These are phyloP conservation scores for Xanthoconium separans DNA, from an alignment of 1,284 basidiomycete genomes.

Conservation along the genomic window DNA sequence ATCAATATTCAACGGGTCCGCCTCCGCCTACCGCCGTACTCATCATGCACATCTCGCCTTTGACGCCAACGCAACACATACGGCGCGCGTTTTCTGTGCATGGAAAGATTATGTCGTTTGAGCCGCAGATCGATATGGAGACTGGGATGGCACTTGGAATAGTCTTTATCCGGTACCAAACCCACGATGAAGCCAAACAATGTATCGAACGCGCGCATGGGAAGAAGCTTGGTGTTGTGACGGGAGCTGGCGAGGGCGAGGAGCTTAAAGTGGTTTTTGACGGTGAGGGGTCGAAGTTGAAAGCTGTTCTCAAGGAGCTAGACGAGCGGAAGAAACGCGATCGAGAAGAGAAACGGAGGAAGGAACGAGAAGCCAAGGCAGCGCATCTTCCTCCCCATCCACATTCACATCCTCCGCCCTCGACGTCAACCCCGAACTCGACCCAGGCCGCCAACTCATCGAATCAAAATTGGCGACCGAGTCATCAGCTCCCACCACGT, in stretches of 20 bases:
- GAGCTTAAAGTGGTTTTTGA: slow-evolving; percentile 63
- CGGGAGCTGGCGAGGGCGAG: slow-evolving; percentile 39
- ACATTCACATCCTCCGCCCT: slow-evolving; percentile 14
- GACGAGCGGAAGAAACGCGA: slow-evolving; percentile 54
- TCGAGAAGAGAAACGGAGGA: slow-evolving; percentile 47
- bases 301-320: slow-evolving; percentile 59
- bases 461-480: slow-evolving; percentile 23
- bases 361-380: slow-evolving; percentile 35
- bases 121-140: slow-evolving; percentile 78
- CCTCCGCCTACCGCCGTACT: slow-evolving; percentile 80
- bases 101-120: slow-evolving; percentile 70
- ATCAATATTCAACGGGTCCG: slow-evolving; percentile 70
- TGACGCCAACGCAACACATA: slow-evolving; percentile 69
- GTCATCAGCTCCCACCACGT: slow-evolving; percentile 32
- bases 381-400: slow-evolving; percentile 12
- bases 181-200: slow-evolving; percentile 59
- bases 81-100: slow-evolving; percentile 67
- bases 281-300: slow-evolving; percentile 55
- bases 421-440: slow-evolving; percentile 29
- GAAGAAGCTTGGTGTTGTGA: slow-evolving; percentile 40
- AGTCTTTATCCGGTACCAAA: slow-evolving; percentile 69
- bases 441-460: slow-evolving; percentile 28
- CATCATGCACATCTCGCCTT: slow-evolving; percentile 68
- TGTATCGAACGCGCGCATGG: slow-evolving; percentile 65
- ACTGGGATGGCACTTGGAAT: slow-evolving; percentile 86